Evolutionary conservation across 2,329 filamentous ascomycete species (phyloP), one percentile per base, ranked within the genome.

Genomic region (Colletotrichum sp.): DNA sequence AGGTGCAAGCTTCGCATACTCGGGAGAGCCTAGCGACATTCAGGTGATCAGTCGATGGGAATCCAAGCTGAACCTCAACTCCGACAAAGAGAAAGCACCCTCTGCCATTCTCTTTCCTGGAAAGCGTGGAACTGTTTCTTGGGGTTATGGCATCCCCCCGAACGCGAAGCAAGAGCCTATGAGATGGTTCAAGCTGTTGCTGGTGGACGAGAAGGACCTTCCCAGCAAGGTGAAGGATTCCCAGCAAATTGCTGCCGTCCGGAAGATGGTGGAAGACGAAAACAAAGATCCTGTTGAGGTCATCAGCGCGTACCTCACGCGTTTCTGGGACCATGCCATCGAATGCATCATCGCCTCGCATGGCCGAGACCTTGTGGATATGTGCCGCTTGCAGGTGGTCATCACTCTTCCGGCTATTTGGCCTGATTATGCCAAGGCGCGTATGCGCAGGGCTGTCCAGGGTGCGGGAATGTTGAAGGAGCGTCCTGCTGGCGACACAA

Each of bases 371-470:
- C 74, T 83, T 1, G 32, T 84, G 0, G 75, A 80, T 0, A 67
- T 73, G 10, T 77, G 79, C 8, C 78, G 38, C 0, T 81, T 88
- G 13, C 80, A 85, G 15, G 78, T 89, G 4, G 81, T 88, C 2
- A 77, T 87, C 2, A 88, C 87, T 0, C 48, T 89, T 0, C 87
- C 87, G 0, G 87, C 87, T 0, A 88, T 89, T 10, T 89, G 87
- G 87, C 84, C 85, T 0, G 78, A 82, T 0, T 86, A 86, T 69
- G 84, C 84, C 2, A 82, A 82, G 2, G 26, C 72, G 1, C 74
- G 81, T 0, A 88, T 89, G 87, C 76, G 79, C 1, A 63, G 82
- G 1, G 87, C 86, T 0, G 81, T 82, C 0, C 43, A 76, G 0
- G 21, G 65, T 0, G 84, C 87, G 0, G 87, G 87, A 0, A 84